phyloP scores from a whole-genome alignment of 139 green algal species.

The Tetratostichococcus sp. region DNA sequence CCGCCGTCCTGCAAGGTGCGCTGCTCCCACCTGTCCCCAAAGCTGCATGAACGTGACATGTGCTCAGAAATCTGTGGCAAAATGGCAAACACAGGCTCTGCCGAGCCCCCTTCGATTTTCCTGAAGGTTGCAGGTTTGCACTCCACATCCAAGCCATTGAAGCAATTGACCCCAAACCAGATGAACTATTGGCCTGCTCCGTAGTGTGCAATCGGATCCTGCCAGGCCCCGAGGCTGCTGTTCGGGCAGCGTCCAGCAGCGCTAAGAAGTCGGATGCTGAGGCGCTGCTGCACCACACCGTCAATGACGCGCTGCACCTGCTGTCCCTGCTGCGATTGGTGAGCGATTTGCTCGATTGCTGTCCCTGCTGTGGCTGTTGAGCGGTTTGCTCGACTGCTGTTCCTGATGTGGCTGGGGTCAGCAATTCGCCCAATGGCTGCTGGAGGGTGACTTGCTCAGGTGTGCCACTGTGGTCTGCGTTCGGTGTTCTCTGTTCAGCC shows the following conservation, averaged over 20 bases:
- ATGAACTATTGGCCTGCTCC: too few relatives aligned
- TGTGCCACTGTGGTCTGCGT: too few relatives aligned
- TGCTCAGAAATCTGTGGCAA: too few relatives aligned
- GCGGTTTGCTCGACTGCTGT: too few relatives aligned
- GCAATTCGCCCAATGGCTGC: too few relatives aligned
- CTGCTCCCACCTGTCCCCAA: neutral
- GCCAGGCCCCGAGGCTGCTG: constrained; percentile 60
- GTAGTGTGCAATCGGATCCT: constrained; percentile 57
- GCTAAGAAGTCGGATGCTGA: constrained; percentile 72
- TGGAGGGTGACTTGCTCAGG: too few relatives aligned
- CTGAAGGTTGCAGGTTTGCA: neutral
- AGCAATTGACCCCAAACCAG: too few relatives aligned
- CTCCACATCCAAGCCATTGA: neutral
- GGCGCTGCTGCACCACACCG: constrained; percentile 58
- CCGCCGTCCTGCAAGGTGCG: constrained; percentile 38
- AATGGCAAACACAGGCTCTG: too few relatives aligned
- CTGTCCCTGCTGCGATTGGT: constrained; percentile 32
- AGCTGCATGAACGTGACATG: neutral
- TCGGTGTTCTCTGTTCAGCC: too few relatives aligned
- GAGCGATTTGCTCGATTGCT: constrained; percentile 46
- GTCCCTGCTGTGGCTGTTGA: too few relatives aligned
- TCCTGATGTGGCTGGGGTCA: too few relatives aligned
- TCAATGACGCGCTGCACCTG: constrained; percentile 73
- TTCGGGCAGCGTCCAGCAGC: constrained; percentile 58
- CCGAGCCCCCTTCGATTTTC: too few relatives aligned